phyloP scores from a whole-genome alignment of 805 yeast genomes.

The Starmerella sirachaensis region DNA sequence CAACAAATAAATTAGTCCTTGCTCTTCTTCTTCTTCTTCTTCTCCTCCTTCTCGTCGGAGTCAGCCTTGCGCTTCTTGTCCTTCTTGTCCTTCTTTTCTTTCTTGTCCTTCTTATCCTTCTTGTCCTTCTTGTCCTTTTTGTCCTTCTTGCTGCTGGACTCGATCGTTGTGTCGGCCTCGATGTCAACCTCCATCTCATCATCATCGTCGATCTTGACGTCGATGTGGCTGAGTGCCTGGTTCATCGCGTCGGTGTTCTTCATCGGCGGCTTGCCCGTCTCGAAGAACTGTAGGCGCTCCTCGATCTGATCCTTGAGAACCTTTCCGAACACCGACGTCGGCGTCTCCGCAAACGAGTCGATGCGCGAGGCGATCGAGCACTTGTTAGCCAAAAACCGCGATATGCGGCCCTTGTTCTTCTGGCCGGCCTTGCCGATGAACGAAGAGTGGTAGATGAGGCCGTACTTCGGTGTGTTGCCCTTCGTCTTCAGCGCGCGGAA shows the following conservation, averaged over 20 bases:
- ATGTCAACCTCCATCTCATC: constrained; percentile 37
- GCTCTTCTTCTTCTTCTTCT: constrained; percentile 41
- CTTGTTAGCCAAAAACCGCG: constrained; percentile 96
- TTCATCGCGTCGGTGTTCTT: constrained; percentile 90
- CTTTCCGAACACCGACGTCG: constrained; percentile 78
- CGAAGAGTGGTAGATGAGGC: constrained; percentile 87
- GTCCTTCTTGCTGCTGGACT: constrained; percentile 39
- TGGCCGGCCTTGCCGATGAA: constrained; percentile 88
- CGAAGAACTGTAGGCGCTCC: constrained; percentile 91
- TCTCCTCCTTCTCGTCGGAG: constrained; percentile 36
- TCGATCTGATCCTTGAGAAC: constrained; percentile 94
- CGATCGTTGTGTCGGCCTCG: constrained; percentile 33
- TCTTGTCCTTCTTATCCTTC: constrained; percentile 40
- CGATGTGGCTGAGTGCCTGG: constrained; percentile 68
- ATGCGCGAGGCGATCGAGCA: constrained; percentile 98
- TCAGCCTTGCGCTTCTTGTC: constrained; percentile 29
- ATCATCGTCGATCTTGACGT: constrained; percentile 30
- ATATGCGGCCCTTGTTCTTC: constrained; percentile 97
- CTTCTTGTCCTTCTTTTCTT: constrained; percentile 45
- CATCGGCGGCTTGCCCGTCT: constrained; percentile 92
- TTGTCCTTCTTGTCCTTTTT: constrained; percentile 40
- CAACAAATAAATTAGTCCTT: constrained; percentile 26
- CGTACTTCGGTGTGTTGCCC: constrained; percentile 94
- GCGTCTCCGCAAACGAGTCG: constrained; percentile 92
- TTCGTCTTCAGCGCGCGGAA: constrained; percentile 93